Evolutionary conservation across 495 filamentous ascomycete genomes (phyloP), one percentile per base, ranked within the genome.

Genomic region (Sordaria brevicollis): DNA sequence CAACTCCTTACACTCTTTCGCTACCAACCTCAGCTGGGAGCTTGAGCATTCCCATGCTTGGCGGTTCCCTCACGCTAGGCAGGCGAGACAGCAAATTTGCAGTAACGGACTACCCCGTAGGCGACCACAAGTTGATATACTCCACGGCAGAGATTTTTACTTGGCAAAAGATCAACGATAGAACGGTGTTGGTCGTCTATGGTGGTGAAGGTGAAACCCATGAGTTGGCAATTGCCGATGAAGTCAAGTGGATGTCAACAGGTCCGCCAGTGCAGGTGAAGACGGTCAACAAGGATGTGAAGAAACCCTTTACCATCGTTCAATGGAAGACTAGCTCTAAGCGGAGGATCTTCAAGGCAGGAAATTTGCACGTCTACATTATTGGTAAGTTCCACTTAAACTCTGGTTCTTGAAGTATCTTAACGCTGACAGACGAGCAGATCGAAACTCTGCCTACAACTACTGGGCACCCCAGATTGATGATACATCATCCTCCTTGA

Each of bases 101-200:
- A 74, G 87, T 93, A 21, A 89, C 88, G 10, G 90, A 95, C 75
- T 94, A 93, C 73, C 79, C 88, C 66, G 79, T 94, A 67, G 84
- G 85, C 0, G 86, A 85, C n/a, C 82, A 81, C 1, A 88, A 83
- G 9, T 76, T 94, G 21, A 78, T 93, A 5, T 94, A 93, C 79
- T 93, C 89, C 0, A 90, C 91, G 5, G 90, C 88, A 0, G 91
- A 95, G 69, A 84, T 93, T 34, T 92, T 92, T 68, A 92, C 89
- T 1, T 83, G 80, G n/a, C 74, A 83, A 8, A 84, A 83, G 71
- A 75, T 67, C 54, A 70, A 73, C 1, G 68, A 73, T 62, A 71
- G 66, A 11, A 91, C 87, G 33, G 80, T 91, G 2, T 79, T 93
- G 4, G 79, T 93, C 21, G 72, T 95, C 13, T 94, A 92, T 71